phyloP scores from a whole-genome alignment of 495 filamentous ascomycete genomes.

The Penicillium simplicissimum region DNA sequence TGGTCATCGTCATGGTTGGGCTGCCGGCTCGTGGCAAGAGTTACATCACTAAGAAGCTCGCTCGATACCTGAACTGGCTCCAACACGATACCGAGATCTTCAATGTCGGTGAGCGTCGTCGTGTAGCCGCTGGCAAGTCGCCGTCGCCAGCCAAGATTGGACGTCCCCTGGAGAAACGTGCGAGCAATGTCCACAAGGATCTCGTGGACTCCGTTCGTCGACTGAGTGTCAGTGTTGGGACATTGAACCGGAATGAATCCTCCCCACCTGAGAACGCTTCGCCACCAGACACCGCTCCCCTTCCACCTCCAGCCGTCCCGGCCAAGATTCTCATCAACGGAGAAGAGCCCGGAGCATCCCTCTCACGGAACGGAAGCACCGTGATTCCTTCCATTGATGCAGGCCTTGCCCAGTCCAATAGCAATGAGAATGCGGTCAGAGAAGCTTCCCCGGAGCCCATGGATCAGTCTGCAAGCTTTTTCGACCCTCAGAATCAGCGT shows the following conservation, averaged over 20 bases:
- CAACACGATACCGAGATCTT: slow-evolving; percentile 95
- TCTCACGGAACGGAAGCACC: slow-evolving; percentile 30
- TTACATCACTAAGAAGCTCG: slow-evolving; percentile 97
- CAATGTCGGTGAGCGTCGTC: slow-evolving; percentile 91
- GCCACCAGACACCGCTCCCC: slow-evolving; percentile 22
- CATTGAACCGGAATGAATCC: slow-evolving; percentile 25
- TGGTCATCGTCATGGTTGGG: slow-evolving; percentile 98
- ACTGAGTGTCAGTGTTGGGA: slow-evolving; percentile 45
- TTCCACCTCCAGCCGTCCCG: slow-evolving; percentile 44
- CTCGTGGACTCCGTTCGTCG: slow-evolving; percentile 47
- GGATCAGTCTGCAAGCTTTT: slow-evolving; percentile 91
- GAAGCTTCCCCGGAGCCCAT: slow-evolving; percentile 55
- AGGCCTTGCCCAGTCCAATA: slow-evolving; percentile 12
- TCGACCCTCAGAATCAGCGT: slow-evolving; percentile 83
- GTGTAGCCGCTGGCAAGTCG: slow-evolving; percentile 67
- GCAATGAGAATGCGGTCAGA: slow-evolving; percentile 27
- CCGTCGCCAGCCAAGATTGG: slow-evolving; percentile 36
- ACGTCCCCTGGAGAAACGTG: slow-evolving; percentile 20
- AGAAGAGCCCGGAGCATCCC: slow-evolving; percentile 34
- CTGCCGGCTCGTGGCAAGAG: slow-evolving; percentile 93
- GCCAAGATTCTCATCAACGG: slow-evolving; percentile 54
- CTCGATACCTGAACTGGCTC: slow-evolving; percentile 93
- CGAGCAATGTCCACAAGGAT: slow-evolving; percentile 40
- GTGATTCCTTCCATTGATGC: slow-evolving; percentile 34
- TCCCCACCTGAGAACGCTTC: slow-evolving; percentile 29